Percentiles rank a stretch among this genome's conserved stretches.
Conservation (phyloP, 305 asterid species). For the Caryopteris hybrid region DNA sequence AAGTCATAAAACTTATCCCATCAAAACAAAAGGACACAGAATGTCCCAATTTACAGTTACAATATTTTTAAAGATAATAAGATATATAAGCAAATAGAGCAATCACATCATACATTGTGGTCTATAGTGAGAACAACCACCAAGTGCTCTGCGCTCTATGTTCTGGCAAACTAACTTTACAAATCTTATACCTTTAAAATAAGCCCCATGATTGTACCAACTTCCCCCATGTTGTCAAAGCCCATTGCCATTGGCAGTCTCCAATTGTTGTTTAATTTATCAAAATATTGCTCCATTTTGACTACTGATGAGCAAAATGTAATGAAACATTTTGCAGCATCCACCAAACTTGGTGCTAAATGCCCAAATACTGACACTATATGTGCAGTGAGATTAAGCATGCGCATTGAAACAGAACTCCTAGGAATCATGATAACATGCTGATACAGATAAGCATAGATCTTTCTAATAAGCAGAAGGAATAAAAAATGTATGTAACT, state of each 20-base stretch:
- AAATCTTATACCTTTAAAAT: neutral
- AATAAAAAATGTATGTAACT: neutral
- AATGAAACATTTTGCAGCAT: neutral
- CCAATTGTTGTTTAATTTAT: neutral
- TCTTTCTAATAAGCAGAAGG: neutral
- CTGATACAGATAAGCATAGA: neutral
- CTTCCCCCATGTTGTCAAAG: neutral
- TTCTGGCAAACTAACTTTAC: neutral
- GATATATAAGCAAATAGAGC: neutral
- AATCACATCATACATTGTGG: neutral
- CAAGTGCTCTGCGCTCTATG: neutral
- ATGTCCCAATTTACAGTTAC: neutral
- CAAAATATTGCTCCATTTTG: neutral
- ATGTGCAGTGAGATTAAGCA: neutral
- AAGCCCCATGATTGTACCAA: neutral
- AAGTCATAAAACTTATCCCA: neutral
- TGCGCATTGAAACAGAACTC: neutral
- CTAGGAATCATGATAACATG: neutral
- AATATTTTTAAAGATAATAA: neutral
- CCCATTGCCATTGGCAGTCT: neutral
- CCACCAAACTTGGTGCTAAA: neutral
- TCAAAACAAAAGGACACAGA: neutral
- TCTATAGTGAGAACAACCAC: neutral
- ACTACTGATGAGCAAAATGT: neutral
- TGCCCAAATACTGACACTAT: neutral